These are phyloP conservation scores for Madurella fahalii DNA, from an alignment of 2,329 filamentous ascomycete genomes.

Conservation along the genomic window DNA sequence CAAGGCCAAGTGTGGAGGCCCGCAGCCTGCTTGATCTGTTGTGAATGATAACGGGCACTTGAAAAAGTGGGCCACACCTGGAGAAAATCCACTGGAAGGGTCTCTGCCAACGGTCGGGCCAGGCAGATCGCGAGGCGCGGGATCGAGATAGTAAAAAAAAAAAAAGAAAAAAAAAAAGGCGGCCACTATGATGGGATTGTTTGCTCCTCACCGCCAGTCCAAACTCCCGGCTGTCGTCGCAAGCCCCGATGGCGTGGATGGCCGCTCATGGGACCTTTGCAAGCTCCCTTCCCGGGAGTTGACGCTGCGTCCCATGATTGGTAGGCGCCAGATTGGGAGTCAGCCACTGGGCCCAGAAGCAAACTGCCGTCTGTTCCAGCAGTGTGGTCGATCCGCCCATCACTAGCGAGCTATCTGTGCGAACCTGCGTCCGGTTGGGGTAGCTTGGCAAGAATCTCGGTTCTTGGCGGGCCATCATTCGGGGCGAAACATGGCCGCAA, in stretches of 20 bases:
- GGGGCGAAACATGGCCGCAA: conserved; percentile 2
- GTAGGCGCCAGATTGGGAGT: background rate
- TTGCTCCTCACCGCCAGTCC: background rate
- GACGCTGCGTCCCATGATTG: background rate
- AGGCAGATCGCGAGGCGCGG: background rate
- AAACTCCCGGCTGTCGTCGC: conserved; percentile 4
- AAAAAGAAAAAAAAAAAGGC: background rate
- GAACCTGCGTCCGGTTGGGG: conserved; percentile 4
- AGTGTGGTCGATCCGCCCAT: conserved; percentile 24
- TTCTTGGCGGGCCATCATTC: background rate
- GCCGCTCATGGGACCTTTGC: conserved; percentile 12
- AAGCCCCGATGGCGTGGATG: background rate
- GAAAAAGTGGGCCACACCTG: background rate
- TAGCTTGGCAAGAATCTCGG: conserved; percentile 4
- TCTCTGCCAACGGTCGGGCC: background rate
- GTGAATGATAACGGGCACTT: background rate
- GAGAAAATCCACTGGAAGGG: background rate
- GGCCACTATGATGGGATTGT: background rate
- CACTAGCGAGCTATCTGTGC: conserved; percentile 9
- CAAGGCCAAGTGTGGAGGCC: background rate
- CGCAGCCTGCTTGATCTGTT: background rate
- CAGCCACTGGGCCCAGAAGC: conserved; percentile 1
- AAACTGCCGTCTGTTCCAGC: conserved; percentile 13
- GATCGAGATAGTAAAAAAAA: background rate
- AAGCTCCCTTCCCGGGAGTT: background rate